Evolutionary conservation across 202 grass and related monocot genomes (phyloP).

Genomic region (Bolboschoenoplectus hybrid): DNA sequence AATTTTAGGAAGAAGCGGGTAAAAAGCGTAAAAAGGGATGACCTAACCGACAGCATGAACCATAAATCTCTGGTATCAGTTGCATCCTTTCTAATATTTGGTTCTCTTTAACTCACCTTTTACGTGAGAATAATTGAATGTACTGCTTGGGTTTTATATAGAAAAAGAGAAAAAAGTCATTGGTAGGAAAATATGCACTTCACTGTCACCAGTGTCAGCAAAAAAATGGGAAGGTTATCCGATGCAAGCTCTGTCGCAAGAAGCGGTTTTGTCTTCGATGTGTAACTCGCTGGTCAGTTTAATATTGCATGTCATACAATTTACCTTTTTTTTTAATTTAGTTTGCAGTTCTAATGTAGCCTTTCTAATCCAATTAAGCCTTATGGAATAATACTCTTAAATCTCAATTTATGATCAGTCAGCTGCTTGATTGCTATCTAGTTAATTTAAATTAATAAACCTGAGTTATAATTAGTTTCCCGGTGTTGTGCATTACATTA

Average conservation of each 20-base stretch:
- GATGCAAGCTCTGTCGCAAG: constrained; percentile 55
- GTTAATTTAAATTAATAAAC: background rate
- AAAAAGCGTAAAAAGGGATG: constrained; percentile 8
- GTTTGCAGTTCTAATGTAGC: background rate
- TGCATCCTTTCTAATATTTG: background rate
- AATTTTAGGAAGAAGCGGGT: constrained; percentile 28
- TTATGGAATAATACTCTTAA: background rate
- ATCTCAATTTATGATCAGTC: constrained; percentile 6
- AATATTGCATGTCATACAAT: background rate
- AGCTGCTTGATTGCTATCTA: constrained; percentile 10
- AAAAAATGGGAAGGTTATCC: constrained; percentile 60
- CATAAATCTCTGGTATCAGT: constrained; percentile 28
- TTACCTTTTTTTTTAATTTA: background rate
- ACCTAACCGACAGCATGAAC: background rate
- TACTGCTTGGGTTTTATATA: background rate
- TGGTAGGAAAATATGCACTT: constrained; percentile 49
- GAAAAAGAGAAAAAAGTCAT: constrained; percentile 48
- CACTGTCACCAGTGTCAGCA: constrained; percentile 83
- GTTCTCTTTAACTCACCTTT: background rate
- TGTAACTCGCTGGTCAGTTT: constrained; percentile 59
- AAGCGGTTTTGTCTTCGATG: constrained; percentile 64
- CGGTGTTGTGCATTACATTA: background rate
- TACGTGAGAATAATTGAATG: background rate
- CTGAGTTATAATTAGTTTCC: background rate
- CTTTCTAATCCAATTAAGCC: background rate